A percentile compares a stretch with the other conserved stretches of the same genome.
Conservation (phyloP, 305 asterid genomes). For the Solanum hybrid region DNA sequence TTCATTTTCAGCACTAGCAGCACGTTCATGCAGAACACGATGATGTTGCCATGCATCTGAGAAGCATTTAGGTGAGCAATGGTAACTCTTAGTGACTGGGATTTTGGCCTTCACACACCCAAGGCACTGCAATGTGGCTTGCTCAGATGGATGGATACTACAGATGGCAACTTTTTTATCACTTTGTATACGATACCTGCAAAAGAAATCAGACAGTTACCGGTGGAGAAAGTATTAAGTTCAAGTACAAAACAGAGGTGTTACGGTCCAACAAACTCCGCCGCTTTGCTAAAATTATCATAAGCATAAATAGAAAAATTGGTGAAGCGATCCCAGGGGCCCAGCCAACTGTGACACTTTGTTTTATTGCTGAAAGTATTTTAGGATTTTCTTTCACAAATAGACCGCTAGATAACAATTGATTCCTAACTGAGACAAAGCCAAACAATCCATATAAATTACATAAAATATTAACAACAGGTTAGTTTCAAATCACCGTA, state of each 20-base stretch:
- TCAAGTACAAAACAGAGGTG: not conserved
- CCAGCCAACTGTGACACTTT: not conserved
- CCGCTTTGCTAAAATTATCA: not conserved
- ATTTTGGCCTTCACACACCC: slow-evolving; percentile 89
- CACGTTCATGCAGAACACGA: slow-evolving; percentile 89
- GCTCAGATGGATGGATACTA: slow-evolving; percentile 91
- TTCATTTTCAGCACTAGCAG: slow-evolving; percentile 67
- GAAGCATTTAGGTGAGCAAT: slow-evolving; percentile 86
- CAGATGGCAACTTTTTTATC: slow-evolving; percentile 82
- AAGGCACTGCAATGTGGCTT: slow-evolving; percentile 88
- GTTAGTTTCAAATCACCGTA: not conserved
- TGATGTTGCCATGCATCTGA: slow-evolving; percentile 96
- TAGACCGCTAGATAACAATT: not conserved
- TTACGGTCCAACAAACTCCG: not conserved
- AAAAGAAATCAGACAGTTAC: slow-evolving; percentile 14
- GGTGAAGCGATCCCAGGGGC: not conserved
- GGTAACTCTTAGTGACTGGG: slow-evolving; percentile 77
- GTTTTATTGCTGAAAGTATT: not conserved
- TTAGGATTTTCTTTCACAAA: not conserved
- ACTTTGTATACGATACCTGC: slow-evolving; percentile 94
- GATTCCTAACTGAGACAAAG: not conserved
- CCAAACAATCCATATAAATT: not conserved
- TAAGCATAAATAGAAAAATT: not conserved
- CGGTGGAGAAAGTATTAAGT: not conserved
- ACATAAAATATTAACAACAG: not conserved